phyloP scores from a whole-genome alignment of 1,284 basidiomycete genomes.

The Trichosporon faecale region DNA sequence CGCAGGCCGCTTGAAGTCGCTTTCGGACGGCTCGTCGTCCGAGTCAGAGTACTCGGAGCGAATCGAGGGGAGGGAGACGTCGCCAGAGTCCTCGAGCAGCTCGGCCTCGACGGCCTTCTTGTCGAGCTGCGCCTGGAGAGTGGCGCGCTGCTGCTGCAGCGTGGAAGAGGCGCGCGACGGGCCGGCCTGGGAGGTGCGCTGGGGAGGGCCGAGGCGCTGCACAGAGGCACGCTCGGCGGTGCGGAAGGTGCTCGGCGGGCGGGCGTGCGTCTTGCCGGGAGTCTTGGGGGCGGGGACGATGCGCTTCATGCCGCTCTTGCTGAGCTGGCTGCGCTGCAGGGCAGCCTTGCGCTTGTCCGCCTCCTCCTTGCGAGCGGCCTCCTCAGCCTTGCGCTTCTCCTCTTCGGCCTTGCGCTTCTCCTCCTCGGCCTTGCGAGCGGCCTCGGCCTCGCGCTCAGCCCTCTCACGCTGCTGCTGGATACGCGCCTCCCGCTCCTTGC shows the following conservation, averaged over 20 bases:
- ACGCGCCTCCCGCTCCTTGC: constrained; percentile 38
- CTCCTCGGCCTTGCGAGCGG: constrained; percentile 36
- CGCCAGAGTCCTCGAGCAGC: constrained; percentile 60
- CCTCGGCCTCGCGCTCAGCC: constrained; percentile 38
- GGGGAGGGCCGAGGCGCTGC: constrained; percentile 42
- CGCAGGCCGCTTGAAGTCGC: constrained; percentile 58
- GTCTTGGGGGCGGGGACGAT: constrained; percentile 9
- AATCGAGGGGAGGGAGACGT: constrained; percentile 79
- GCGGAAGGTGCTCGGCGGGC: constrained; percentile 32
- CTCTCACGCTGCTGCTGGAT: constrained; percentile 38
- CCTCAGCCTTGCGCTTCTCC: constrained; percentile 35
- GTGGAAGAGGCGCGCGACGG: constrained; percentile 54
- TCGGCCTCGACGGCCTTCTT: constrained; percentile 54
- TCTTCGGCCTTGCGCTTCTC: constrained; percentile 37
- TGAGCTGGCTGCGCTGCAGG: constrained; percentile 17
- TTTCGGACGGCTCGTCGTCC: constrained; percentile 75
- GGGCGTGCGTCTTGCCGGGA: constrained; percentile 24
- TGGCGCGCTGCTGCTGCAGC: constrained; percentile 46
- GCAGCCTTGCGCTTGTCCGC: constrained; percentile 53
- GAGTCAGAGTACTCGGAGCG: constrained; percentile 94
- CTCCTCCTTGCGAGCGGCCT: constrained; percentile 31
- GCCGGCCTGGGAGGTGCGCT: constrained; percentile 28
- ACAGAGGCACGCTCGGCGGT: constrained; percentile 23
- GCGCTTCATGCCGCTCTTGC: constrained; percentile 21
- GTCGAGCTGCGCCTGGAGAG: constrained; percentile 51